These are phyloP conservation scores for Cordyceps farinosa DNA, from an alignment of 2,329 filamentous ascomycete genomes.

Conservation along the genomic window DNA sequence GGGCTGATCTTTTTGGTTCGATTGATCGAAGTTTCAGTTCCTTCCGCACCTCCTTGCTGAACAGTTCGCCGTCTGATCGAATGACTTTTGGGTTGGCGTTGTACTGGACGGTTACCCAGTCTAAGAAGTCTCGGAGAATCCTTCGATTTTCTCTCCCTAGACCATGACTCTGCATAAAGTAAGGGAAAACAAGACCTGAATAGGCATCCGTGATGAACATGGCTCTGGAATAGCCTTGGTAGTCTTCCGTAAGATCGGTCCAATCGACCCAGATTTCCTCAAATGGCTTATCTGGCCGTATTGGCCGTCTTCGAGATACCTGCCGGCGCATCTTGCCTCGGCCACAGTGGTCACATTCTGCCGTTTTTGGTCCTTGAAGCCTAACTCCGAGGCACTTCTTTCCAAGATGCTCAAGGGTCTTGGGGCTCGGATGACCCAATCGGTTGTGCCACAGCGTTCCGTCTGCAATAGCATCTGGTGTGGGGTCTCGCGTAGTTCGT, in stretches of 20 bases:
- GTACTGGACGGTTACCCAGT: no score
- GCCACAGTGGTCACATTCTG: conserved; percentile 10
- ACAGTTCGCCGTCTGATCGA: neutral
- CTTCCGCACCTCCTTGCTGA: neutral
- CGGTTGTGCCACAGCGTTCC: neutral
- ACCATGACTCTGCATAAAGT: neutral
- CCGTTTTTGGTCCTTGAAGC: neutral
- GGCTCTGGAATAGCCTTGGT: neutral
- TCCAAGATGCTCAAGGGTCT: neutral
- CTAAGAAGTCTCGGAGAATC: neutral
- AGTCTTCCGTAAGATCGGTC: neutral
- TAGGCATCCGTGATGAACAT: neutral
- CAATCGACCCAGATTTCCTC: neutral
- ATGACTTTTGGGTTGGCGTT: neutral
- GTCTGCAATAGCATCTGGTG: no score
- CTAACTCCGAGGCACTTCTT: neutral
- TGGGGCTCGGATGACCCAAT: neutral
- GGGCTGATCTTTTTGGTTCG: neutral
- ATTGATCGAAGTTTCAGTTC: neutral
- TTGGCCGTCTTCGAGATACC: neutral
- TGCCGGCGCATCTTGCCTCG: neutral
- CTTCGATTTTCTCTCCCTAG: neutral
- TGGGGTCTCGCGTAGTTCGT: no score
- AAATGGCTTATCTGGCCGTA: no score
- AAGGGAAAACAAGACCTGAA: neutral